Percentiles rank a stretch among this genome's conserved stretches.
Evolutionary conservation across 305 asterid species (phyloP).

Genomic region (Rubia tinctorum): DNA sequence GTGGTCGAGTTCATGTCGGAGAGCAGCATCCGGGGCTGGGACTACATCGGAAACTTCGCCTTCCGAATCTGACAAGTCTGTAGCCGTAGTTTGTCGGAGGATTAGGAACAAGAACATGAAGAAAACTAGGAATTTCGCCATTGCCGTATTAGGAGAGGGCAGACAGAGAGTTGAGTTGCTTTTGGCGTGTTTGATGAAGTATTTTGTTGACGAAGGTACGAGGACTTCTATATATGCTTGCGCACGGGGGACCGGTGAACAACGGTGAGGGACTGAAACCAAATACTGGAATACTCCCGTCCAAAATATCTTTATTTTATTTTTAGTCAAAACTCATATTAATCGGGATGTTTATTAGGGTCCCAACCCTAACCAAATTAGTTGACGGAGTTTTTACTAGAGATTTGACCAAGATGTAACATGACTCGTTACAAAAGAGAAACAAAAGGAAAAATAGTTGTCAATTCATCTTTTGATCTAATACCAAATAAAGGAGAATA

Average conservation of each 20-base stretch:
- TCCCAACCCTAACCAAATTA: no score
- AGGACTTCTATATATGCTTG: neutral
- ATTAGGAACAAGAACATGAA: slow-evolving; percentile 18
- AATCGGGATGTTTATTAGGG: no score
- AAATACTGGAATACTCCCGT: neutral
- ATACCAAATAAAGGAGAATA: no score
- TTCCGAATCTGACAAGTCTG: slow-evolving; percentile 9
- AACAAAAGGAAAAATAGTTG: no score
- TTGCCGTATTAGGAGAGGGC: slow-evolving; percentile 17
- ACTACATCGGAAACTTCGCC: slow-evolving; percentile 16
- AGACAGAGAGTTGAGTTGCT: neutral
- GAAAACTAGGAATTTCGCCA: slow-evolving; percentile 19
- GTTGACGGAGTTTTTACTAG: no score
- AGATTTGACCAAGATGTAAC: no score
- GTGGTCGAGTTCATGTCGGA: slow-evolving; percentile 30
- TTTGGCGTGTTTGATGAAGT: neutral
- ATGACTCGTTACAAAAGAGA: no score
- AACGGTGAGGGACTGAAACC: neutral
- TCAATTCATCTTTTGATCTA: no score
- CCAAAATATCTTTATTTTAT: no score
- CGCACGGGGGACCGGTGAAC: neutral
- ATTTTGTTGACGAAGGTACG: neutral
- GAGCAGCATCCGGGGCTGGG: slow-evolving; percentile 24
- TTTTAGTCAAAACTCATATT: no score
- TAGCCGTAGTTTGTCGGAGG: slow-evolving; percentile 2